phyloP scores from a whole-genome alignment of 1,284 basidiomycete genomes.

The Puccinia polysora region DNA sequence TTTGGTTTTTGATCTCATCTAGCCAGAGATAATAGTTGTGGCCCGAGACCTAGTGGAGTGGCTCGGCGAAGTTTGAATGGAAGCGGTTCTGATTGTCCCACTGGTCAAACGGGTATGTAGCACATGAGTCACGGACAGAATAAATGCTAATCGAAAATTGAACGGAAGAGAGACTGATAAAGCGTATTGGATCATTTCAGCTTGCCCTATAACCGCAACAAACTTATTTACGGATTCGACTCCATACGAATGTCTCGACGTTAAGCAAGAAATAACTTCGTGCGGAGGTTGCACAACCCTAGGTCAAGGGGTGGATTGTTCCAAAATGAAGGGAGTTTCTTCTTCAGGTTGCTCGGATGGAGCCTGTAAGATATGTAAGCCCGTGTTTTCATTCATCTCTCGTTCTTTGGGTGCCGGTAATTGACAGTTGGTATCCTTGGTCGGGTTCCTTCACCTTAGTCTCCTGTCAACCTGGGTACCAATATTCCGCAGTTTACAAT shows the following conservation, averaged over 20 bases:
- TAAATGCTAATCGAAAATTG: neutral
- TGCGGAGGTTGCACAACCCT: slow-evolving; percentile 15
- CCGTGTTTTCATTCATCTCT: neutral
- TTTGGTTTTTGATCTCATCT: neutral
- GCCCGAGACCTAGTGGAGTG: slow-evolving; percentile 1
- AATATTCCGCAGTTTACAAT: neutral
- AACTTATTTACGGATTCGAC: neutral
- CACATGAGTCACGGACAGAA: neutral
- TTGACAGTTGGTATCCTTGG: neutral
- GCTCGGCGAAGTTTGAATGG: slow-evolving; percentile 5
- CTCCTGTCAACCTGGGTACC: slow-evolving; percentile 4
- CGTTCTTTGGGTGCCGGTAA: neutral
- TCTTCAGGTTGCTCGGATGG: slow-evolving; percentile 17
- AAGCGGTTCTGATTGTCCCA: neutral
- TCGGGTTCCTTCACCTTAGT: neutral
- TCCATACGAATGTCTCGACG: slow-evolving; percentile 16
- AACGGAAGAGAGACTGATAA: neutral
- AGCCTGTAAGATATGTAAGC: slow-evolving; percentile 23
- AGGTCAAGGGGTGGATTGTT: slow-evolving; percentile 15
- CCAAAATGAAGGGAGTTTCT: neutral
- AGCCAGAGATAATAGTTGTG: slow-evolving; percentile 16
- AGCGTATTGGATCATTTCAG: neutral
- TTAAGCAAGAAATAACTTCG: slow-evolving; percentile 4
- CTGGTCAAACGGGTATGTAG: neutral
- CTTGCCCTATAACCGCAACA: slow-evolving; percentile 7